These are phyloP conservation scores for Pythium dissotocum DNA, from an alignment of 352 stramenopile genomes.

Conservation along the genomic window DNA sequence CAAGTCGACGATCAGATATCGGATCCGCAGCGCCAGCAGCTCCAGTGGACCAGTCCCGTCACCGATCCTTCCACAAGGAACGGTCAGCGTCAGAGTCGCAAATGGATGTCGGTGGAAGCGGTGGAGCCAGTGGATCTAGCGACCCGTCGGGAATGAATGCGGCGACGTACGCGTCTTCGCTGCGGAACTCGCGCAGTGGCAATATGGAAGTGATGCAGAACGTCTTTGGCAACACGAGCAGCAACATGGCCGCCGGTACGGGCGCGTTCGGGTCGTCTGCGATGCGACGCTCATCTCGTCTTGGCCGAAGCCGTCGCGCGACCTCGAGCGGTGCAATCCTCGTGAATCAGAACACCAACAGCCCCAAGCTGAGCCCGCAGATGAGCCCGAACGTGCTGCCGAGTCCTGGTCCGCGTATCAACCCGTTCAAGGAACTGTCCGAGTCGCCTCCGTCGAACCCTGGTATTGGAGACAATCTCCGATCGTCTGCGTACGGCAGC, in stretches of 20 bases:
- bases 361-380: conserved; percentile 63
- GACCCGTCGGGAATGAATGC: conserved; percentile 24
- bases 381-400: conserved; percentile 67
- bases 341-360: conserved; percentile 36
- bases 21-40: not conserved
- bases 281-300: conserved; percentile 52
- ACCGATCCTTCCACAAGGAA: conserved; percentile 23
- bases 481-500: not conserved
- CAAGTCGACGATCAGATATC: not conserved
- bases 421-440: conserved; percentile 65
- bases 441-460: conserved; percentile 38
- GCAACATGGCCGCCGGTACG: conserved; percentile 22
- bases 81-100: conserved; percentile 39
- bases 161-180: conserved; percentile 27
- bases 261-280: conserved; percentile 30
- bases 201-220: conserved; percentile 75
- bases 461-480: conserved; percentile 7
- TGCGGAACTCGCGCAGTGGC: conserved; percentile 50
- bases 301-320: conserved; percentile 51
- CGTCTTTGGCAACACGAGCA: conserved; percentile 54
- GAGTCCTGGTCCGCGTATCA: conserved; percentile 63
- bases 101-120: conserved; percentile 1
- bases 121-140: conserved; percentile 20
- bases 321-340: conserved; percentile 50
- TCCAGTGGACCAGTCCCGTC: not conserved